Evolutionary conservation across 2,329 filamentous ascomycete genomes (phyloP), one percentile per base, ranked within the genome.

Genomic region (Dendrostoma leiphaemia): DNA sequence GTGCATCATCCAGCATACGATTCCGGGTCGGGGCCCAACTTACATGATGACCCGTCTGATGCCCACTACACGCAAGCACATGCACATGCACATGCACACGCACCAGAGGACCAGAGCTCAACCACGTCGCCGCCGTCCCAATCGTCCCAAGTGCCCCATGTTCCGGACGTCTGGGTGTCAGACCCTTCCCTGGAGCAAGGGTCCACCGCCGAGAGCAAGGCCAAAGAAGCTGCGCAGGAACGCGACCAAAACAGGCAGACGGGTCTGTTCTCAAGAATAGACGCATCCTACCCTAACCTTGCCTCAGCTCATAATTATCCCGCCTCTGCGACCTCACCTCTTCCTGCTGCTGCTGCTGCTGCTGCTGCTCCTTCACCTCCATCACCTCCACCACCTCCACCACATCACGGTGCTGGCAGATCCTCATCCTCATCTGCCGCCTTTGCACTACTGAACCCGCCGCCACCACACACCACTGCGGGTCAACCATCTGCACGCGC

Each of bases 161-260:
- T 80, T 13, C 77, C 78, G 38, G 73, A 79, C 63, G 66, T 80
- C 48, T 67, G 77, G 56, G 74, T 81, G 51, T 68, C 72, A 58
- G 78, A 82, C 57, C 77, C 78, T 44, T 77, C 72, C 43, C 64
- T 78, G 49, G 64, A 65, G 49, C 64, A 67, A 58, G 63, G 69
- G 58, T 67, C 60, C 56, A 66, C 58, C 31, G 63, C 61, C 58
- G 66, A 69, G 53, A 67, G 70, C 52, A 81, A 81, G 67, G 72
- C 71, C 21, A 65, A 65, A 28, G 75, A 80, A 61, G 75, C 71
- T 5, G 69, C 71, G 29, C 64, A 72, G 54, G 76, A 78, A 64
- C 69, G 67, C 37, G 55, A 59, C 15, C 57, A 32, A 15, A 60
- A 56, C 51, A 49, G 29, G 3, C 46, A 4, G 15, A 48, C n/a